Base-by-base conservation (phyloP, 768 basidiomycete species). In the Butyriboletus loyo region DNA sequence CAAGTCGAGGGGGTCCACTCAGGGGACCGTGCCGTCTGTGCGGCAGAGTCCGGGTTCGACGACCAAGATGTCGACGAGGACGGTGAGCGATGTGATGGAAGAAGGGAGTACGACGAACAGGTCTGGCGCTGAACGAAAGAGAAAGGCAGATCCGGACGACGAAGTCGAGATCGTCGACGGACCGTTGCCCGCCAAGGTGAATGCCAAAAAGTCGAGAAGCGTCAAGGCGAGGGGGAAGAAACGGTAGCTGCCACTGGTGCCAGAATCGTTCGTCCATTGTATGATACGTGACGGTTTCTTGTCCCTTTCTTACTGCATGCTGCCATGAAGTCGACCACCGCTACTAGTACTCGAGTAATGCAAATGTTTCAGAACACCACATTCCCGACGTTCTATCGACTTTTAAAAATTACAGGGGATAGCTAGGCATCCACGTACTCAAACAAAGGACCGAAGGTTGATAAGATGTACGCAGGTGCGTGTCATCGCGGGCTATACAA, bases 121-220 rank as follows among this genome's bases (percentile, higher is more conserved):
- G 17, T 17, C 50, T 41, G 24, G 39, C 3, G 38, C 32, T 31
- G 41, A 54, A 17, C 42, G 15, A 11, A 89, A 88, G 66, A 75
- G 87, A 21, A 86, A 82, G 66, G 71, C 74, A 5, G 50, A 55
- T 22, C 77, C 77, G 47, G 83, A 84, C 42, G 81, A 84, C 53
- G 84, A 85, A 24, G 66, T 80, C 15, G 80, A 81, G 51, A 75
- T 80, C 50, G 61, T 81, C 4, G 78, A 81, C 35, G 81, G 77
- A 0, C 73, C 81, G 10, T 54, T 73, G 8, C 51, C 64, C 50
- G 72, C 68, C 53, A 77, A 72, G 59, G 59, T 66, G 40, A 75
- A 59, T 57, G 55, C 46, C 60, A 78, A 71, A 61, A 70, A 68
- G 40, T 17, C 45, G 19, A 64, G 64, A 28, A 40, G 7, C 10